These are phyloP conservation scores for Eucalyptus cloeziana DNA, from an alignment of 345 rosid species.

Conservation along the genomic window DNA sequence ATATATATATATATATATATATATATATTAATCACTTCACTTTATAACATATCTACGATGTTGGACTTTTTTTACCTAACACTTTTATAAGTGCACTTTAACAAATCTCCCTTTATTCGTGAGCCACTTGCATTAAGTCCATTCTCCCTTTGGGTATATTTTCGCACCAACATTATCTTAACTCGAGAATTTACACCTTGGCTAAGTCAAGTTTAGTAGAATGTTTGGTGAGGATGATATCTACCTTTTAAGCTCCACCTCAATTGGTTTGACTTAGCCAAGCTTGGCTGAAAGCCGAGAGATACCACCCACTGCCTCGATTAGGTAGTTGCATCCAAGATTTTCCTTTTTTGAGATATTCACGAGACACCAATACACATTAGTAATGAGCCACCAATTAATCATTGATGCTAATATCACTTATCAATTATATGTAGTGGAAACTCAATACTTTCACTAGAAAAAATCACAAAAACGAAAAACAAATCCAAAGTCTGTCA, in stretches of 20 bases:
- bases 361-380: neutral
- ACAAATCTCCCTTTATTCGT: neutral
- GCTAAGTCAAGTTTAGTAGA: neutral
- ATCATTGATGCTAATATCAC: accelerated
- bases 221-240: neutral
- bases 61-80: neutral
- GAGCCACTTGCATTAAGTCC: neutral
- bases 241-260: neutral
- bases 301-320: neutral
- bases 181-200: neutral
- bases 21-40: neutral
- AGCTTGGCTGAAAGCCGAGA: neutral
- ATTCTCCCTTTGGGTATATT: neutral
- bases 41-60: neutral
- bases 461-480: neutral
- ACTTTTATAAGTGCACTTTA: neutral
- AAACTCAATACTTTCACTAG: neutral
- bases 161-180: neutral
- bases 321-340: neutral
- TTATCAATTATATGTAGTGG: accelerated
- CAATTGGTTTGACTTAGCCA: neutral
- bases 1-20: neutral
- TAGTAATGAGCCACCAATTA: neutral
- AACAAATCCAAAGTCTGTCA: accelerated
- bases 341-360: neutral